Base-by-base conservation (phyloP, 352 stramenopile species). In the Globisporangium carolinianum region DNA sequence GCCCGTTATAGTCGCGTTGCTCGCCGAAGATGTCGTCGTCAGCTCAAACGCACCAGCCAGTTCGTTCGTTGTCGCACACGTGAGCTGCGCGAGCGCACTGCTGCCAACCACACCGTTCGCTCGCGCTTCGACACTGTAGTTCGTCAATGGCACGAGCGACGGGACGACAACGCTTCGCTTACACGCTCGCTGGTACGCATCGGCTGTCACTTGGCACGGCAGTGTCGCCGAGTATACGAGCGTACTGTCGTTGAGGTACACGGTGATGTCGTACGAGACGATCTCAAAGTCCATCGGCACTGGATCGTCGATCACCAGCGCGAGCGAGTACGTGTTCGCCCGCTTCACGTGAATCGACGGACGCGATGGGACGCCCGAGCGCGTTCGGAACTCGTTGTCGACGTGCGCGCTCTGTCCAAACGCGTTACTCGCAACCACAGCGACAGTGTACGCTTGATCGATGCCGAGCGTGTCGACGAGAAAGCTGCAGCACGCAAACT, bases 401-500 rank as follows among this genome's bases (percentile, higher is more conserved):
- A 50, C 37, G 64, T 58, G 74, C 2, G 8, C 47, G 41, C 53
- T 63, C 3, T 47, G 41, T 4, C 55, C 64, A 8, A 51, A 61
- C 36, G 62, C 59, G 36, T 87, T 86, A 42, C 5, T 72, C 59
- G 41, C 53, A 58, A 7, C 77, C 24, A 53, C 66, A 37, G 55
- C 48, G 15, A 86, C 51, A 6, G 51, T 37, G 49, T 87, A 87
- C 11, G 51, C 57, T 53, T 55, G 32, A 18, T 53, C 63, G 0
- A 56, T 18, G 4, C 60, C 9, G 37, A 87, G 63, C 11, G 57
- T 51, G 3, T 66, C 45, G 3, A 87, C 14, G 0, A 72, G 2
- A 2, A 86, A 66, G 14, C 53, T 68, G 58, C 76, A 87, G 53
- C 76, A 89, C 8, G 58, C 38, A 38, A 87, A 82, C 38, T 65